Evolutionary conservation across 352 stramenopile genomes (phyloP).

Genomic region (Peronospora tabacina): DNA sequence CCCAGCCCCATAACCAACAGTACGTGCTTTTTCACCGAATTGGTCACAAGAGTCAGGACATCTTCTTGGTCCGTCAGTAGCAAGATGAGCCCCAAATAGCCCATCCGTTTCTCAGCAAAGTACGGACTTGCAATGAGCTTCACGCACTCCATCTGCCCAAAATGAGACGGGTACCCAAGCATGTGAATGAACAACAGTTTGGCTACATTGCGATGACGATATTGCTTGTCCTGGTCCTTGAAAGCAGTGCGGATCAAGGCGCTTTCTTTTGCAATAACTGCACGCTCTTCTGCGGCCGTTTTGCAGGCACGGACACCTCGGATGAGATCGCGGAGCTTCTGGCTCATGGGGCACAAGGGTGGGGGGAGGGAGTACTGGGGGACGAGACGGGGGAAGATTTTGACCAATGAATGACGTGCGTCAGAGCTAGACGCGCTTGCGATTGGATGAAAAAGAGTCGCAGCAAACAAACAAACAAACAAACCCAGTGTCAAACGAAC

Average conservation of each 20-base stretch:
- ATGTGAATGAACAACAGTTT: conserved; percentile 99
- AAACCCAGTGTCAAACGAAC: no score
- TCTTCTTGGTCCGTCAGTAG: conserved; percentile 97
- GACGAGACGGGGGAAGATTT: conserved; percentile 10
- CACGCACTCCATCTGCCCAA: conserved; percentile 99
- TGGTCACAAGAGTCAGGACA: conserved; percentile 99
- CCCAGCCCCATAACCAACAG: not conserved
- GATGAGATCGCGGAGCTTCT: conserved; percentile 98
- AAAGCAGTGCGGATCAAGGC: conserved; percentile 98
- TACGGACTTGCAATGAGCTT: conserved; percentile 98
- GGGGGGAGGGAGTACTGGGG: no score
- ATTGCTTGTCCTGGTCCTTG: conserved; percentile 95
- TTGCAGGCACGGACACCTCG: conserved; percentile 97
- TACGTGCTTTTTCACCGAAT: conserved; percentile 96
- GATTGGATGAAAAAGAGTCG: conserved; percentile 11
- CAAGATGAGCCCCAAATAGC: conserved; percentile 96
- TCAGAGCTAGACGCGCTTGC: no score
- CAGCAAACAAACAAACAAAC: no score
- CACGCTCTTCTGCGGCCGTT: conserved; percentile 97
- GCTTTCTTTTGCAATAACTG: conserved; percentile 98
- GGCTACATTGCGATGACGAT: conserved; percentile 97
- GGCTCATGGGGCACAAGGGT: conserved; percentile 76
- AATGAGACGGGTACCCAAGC: conserved; percentile 99
- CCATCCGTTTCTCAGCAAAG: conserved; percentile 99
- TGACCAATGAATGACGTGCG: conserved; percentile 11